Evolutionary conservation across 768 basidiomycete species (phyloP).

Genomic region (Aureoboletus auriporus): DNA sequence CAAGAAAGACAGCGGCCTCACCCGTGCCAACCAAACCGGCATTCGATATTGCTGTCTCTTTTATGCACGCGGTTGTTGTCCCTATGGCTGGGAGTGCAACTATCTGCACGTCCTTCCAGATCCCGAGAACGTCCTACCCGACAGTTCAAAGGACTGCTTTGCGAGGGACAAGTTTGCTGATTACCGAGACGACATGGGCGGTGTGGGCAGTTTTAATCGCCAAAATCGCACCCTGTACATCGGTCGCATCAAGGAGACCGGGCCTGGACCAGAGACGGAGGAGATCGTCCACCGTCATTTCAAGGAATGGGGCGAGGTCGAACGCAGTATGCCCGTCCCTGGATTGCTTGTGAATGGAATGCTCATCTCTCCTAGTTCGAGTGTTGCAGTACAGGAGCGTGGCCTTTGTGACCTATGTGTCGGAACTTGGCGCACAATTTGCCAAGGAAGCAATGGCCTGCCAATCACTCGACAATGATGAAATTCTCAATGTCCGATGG

Average conservation of each 20-base stretch:
- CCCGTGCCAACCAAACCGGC: constrained; percentile 90
- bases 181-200: constrained; percentile 99
- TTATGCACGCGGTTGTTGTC: constrained; percentile 95
- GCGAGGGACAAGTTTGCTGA: constrained; percentile 95
- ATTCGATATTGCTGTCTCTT: constrained; percentile 94
- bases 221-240: constrained; percentile 95
- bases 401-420: constrained; percentile 93
- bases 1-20: constrained; percentile 85
- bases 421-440: constrained; percentile 85
- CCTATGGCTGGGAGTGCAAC: constrained; percentile 97
- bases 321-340: constrained; percentile 62
- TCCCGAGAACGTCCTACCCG: constrained; percentile 63
- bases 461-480: constrained; percentile 95
- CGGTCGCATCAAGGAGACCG: constrained; percentile 90
- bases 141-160: constrained; percentile 95
- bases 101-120: constrained; percentile 90
- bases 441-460: constrained; percentile 99
- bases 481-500: constrained; percentile 98
- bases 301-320: constrained; percentile 92
- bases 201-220: constrained; percentile 93
- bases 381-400: constrained; percentile 93
- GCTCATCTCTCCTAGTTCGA: constrained; percentile 51
- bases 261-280: constrained; percentile 84
- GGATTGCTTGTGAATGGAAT: not conserved
- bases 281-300: constrained; percentile 90